Evolutionary conservation across 208 protist genomes (phyloP).

Genomic region (Leishmania turanica): DNA sequence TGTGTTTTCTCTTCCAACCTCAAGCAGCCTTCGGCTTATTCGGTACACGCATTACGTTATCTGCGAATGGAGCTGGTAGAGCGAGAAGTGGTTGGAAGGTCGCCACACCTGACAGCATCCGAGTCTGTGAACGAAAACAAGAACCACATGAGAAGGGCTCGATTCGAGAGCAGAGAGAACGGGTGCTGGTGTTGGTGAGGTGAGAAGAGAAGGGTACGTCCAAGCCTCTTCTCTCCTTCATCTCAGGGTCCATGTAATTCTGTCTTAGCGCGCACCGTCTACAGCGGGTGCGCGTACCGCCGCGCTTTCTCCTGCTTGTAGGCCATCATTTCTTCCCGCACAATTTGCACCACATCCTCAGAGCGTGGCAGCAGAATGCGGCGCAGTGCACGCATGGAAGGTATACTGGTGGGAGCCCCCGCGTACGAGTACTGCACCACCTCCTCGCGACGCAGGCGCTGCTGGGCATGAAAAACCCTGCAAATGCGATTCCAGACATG

Average conservation of each 20-base stretch:
- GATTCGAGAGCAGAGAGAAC: background rate
- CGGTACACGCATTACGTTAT: background rate
- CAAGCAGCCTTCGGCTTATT: background rate
- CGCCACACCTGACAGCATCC: background rate
- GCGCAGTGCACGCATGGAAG: slow-evolving; percentile 61
- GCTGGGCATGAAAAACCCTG: slow-evolving; percentile 36
- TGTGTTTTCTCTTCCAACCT: too few species aligned
- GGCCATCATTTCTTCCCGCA: slow-evolving; percentile 85
- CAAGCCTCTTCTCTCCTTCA: background rate
- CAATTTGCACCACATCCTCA: slow-evolving; percentile 85
- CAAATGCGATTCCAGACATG: slow-evolving; percentile 54
- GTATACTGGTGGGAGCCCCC: slow-evolving; percentile 73
- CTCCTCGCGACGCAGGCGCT: slow-evolving; percentile 41
- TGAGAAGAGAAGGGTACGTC: background rate
- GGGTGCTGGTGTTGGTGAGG: background rate
- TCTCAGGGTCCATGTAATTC: background rate
- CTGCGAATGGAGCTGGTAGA: background rate
- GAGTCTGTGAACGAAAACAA: background rate
- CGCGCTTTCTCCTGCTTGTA: slow-evolving; percentile 67
- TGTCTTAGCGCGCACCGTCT: background rate
- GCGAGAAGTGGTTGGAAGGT: background rate
- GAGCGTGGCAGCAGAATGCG: slow-evolving; percentile 78
- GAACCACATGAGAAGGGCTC: background rate
- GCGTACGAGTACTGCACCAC: slow-evolving; percentile 71
- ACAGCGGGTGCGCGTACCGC: slow-evolving; percentile 15